Conservation (phyloP, 2,329 filamentous ascomycete species). For the Tolypocladium cylindrosporum region DNA sequence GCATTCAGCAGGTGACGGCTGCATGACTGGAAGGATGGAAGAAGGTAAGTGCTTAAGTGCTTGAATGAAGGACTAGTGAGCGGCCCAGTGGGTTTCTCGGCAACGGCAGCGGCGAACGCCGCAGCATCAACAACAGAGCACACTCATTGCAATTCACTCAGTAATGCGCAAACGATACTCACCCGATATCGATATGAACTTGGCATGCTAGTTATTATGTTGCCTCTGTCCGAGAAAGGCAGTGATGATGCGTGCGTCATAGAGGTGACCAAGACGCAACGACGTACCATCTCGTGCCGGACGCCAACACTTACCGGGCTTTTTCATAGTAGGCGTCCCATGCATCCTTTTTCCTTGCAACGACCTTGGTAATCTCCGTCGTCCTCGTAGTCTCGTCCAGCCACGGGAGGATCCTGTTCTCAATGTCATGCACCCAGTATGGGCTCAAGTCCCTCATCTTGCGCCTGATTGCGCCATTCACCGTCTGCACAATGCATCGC, state of each 20-base stretch:
- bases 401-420: constrained; percentile 1
- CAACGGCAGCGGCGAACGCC: not conserved
- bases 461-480: constrained; percentile 11
- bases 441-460: constrained; percentile 14
- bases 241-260: not conserved
- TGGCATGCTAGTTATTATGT: not conserved
- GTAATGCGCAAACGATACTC: not conserved
- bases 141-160: not conserved
- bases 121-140: not conserved
- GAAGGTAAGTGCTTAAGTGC: too few species aligned
- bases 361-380: not conserved
- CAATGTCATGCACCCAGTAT: constrained; percentile 15
- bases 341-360: not conserved
- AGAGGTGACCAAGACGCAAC: not conserved
- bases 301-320: not conserved
- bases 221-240: not conserved
- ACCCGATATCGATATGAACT: not conserved
- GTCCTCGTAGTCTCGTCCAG: constrained; percentile 2
- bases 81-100: not conserved
- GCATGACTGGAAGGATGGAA: not conserved
- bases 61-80: not conserved
- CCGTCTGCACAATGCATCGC: constrained; percentile 9
- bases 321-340: not conserved
- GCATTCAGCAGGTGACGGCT: not conserved
- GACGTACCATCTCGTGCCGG: not conserved